Evolutionary conservation across 2,329 filamentous ascomycete genomes (phyloP), one percentile per base, ranked within the genome.

Genomic region (Fusarium xylarioides): DNA sequence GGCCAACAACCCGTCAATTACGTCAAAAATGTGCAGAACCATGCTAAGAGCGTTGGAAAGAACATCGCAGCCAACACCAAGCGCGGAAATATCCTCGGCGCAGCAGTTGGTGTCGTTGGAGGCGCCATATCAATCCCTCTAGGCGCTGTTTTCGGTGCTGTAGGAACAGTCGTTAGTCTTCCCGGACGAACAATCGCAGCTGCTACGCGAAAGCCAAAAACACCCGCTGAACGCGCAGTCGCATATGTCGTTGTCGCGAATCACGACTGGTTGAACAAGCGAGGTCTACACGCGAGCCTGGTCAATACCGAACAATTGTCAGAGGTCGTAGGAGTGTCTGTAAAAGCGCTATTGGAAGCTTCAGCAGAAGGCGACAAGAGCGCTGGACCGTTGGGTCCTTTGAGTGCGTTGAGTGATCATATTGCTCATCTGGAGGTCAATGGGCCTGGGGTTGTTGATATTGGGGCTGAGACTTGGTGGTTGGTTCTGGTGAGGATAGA

Each of bases 201-300:
- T 0, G 77, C 81, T 4, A 66, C 79, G 5, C 79, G 75, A 55
- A 82, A 80, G 71, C 85, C 85, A 2, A 80, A 80, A 71, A 85
- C 84, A 0, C 81, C 85, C 0, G 76, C 80, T 4, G 81, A 85
- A 67, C 76, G 85, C 15, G 85, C 84, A 1, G 77, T 78, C 9
- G 82, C 82, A 0, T 87, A 86, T 55, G 75, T 82, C 0, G 76
- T 78, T 7, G 83, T 83, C 1, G 84, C 83, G 2, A 86, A 86
- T 56, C 74, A 76, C 49, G 79, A 86, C 61, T 87, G 85, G 85
- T 68, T 87, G 16, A 68, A 78, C 21, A 71, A 74, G 23, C 77
- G 85, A 7, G 82, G 84, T 0, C 72, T 86, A 6, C 74, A 81
- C 15, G 83, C 83, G 0, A 74, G 70, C 11, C 38, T 86, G 28